Base-by-base conservation (phyloP, 2,329 filamentous ascomycete species). In the Geosmithia morbida region DNA sequence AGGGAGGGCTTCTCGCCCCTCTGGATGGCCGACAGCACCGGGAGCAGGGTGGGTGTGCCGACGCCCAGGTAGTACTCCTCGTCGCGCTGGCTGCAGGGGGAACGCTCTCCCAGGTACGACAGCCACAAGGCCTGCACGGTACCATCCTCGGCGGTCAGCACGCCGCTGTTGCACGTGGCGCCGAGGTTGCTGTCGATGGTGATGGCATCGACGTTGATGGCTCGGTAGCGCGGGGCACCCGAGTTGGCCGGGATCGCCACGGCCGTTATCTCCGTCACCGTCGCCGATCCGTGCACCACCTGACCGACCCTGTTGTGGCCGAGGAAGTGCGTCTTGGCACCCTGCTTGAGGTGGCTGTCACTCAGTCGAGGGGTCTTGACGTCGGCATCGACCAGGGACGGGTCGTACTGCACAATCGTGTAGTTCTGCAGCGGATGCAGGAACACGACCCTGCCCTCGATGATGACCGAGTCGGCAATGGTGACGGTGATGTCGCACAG, bases 381-480 rank as follows among this genome's bases (percentile, higher is more conserved):
- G 1, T 92, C 89, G 2, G 90, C 92, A 58, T 94, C 80, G n/a
- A 97, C 94, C 17, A 98, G 76, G 40, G 77, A 80, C 2, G 92
- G 87, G 60, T 98, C 90, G 61, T 98, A 98, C 66, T 94, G 84
- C 56, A 98, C 79, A 57, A 98, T 85, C 54, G 85, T 86, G 63
- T 97, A 98, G 64, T 98, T 98, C 61, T 97, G 92, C 47, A 98
- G 71, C 14, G 92, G 92, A 60, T 98, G 92, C 62, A 98, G 72
- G 70, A 98, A 98, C 14, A 97, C 77, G 4, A 98, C 85, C 66
- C 94, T 95, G 56, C 85, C 92, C 55, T 90, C 85, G 11, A 97
- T 85, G 48, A 95, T 87, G 57, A 98, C 87, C 2, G 89, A 95
- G 62, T 98, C 92, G 20, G 92, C 92, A 55, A 98, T 94, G 14